These are phyloP conservation scores for Agrostemma githago DNA, from an alignment of 148 eudicot genomes.

Conservation along the genomic window DNA sequence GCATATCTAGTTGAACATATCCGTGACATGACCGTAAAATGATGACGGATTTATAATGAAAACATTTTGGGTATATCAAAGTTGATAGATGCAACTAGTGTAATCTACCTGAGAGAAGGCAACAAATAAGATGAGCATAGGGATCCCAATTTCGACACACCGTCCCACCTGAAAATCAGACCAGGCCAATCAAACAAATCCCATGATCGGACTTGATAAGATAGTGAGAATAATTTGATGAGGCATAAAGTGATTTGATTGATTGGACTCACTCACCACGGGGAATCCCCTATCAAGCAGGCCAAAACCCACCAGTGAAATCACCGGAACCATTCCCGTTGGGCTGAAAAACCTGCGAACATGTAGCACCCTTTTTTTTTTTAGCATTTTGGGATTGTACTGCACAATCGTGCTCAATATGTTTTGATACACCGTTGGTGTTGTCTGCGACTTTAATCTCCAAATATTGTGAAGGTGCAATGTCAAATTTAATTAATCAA, in stretches of 20 bases:
- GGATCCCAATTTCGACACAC: conserved; percentile 91
- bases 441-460: too few relatives aligned
- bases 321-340: conserved; percentile 89
- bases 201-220: neutral
- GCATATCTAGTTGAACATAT: neutral
- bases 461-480: too few relatives aligned
- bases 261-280: conserved; percentile 77
- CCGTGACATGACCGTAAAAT: neutral
- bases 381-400: neutral
- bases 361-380: neutral
- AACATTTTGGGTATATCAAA: too few relatives aligned
- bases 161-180: conserved; percentile 56
- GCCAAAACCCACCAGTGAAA: conserved; percentile 86
- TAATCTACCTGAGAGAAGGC: conserved; percentile 78
- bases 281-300: conserved; percentile 96
- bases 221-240: neutral
- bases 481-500: too few relatives aligned
- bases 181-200: neutral
- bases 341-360: conserved; percentile 87
- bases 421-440: too few relatives aligned
- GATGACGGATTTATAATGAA: too few relatives aligned
- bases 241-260: too few relatives aligned
- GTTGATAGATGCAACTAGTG: too few relatives aligned
- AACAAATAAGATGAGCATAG: conserved; percentile 82
- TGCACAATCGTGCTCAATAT: neutral